Evolutionary conservation across 805 yeast genomes (phyloP).

Genomic region (Metschnikowia proteae): DNA sequence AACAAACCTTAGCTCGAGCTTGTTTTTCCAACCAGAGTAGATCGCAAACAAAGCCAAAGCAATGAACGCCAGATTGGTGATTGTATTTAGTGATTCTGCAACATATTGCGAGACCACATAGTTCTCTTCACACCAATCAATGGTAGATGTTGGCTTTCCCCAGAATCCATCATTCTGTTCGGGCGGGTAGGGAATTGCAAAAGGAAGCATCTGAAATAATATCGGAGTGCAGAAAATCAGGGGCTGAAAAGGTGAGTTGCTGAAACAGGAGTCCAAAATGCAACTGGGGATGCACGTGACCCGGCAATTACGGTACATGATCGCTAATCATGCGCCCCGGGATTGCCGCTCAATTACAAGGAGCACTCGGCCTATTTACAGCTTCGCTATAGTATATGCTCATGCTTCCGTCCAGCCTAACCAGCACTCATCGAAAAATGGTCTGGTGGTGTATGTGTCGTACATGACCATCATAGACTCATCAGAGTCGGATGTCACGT

Average conservation of each 20-base stretch:
- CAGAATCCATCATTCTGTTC: conserved; percentile 60
- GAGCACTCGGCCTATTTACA: not conserved
- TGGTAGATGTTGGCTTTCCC: conserved; percentile 89
- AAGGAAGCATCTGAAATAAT: conserved; percentile 36
- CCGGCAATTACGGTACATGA: conserved; percentile 3
- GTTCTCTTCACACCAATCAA: conserved; percentile 98
- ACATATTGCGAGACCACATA: conserved; percentile 81
- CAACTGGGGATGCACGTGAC: conserved; percentile 3
- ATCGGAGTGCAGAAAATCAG: not conserved
- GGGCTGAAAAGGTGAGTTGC: not conserved
- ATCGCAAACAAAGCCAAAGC: conserved; percentile 60
- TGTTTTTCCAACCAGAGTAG: conserved; percentile 53
- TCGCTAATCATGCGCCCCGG: conserved; percentile 1
- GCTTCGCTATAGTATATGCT: not conserved
- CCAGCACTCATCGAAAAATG: conserved; percentile 51
- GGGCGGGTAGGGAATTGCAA: conserved; percentile 53
- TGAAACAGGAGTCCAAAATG: not conserved
- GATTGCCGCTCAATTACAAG: not conserved
- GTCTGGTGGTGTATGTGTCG: conserved; percentile 54
- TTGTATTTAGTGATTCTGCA: conserved; percentile 87
- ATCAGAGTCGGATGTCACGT: conserved; percentile 25
- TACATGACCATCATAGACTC: conserved; percentile 52
- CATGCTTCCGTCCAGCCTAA: conserved; percentile 30
- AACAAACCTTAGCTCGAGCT: conserved; percentile 66
- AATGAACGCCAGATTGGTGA: conserved; percentile 63